phyloP scores from a whole-genome alignment of 305 asterid genomes.

The Rubia occidens region DNA sequence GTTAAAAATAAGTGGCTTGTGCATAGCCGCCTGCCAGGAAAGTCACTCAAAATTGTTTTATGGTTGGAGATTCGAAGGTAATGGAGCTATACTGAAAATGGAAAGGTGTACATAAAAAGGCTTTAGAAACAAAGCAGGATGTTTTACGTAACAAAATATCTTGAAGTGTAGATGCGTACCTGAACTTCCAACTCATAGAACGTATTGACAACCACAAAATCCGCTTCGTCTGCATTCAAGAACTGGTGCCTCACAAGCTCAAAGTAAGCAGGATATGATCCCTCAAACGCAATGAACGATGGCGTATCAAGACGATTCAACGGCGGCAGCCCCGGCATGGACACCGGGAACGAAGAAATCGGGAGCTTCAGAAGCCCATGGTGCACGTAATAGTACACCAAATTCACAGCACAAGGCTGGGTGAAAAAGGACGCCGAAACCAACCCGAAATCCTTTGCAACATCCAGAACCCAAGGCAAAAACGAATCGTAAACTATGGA shows the following conservation, averaged over 20 bases:
- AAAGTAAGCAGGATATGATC: conserved; percentile 66
- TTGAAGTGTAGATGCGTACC: conserved; percentile 16
- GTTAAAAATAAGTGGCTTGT: too few relatives aligned
- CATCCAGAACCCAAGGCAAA: conserved; percentile 60
- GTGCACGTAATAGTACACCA: conserved; percentile 42
- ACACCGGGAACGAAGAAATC: conserved; percentile 32
- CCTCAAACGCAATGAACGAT: conserved; percentile 48
- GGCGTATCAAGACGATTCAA: conserved; percentile 54
- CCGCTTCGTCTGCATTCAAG: conserved; percentile 46
- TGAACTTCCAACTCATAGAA: conserved; percentile 53
- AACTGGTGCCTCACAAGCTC: conserved; percentile 46
- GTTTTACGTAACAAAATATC: too few relatives aligned
- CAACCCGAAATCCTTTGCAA: conserved; percentile 29
- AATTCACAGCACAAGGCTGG: conserved; percentile 63
- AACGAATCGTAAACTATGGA: conserved; percentile 60
- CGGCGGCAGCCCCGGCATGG: conserved; percentile 54
- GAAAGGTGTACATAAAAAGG: too few relatives aligned
- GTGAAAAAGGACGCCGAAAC: conserved; percentile 54
- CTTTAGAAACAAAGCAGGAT: too few relatives aligned
- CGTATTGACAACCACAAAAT: conserved; percentile 57
- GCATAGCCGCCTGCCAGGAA: too few relatives aligned
- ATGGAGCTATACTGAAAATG: too few relatives aligned
- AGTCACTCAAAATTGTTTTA: too few relatives aligned
- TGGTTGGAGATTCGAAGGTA: too few relatives aligned
- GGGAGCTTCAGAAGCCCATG: conserved; percentile 43